Base-by-base conservation (phyloP, 805 yeast genomes). In the Cyberlindnera xishuangbannaensis region DNA sequence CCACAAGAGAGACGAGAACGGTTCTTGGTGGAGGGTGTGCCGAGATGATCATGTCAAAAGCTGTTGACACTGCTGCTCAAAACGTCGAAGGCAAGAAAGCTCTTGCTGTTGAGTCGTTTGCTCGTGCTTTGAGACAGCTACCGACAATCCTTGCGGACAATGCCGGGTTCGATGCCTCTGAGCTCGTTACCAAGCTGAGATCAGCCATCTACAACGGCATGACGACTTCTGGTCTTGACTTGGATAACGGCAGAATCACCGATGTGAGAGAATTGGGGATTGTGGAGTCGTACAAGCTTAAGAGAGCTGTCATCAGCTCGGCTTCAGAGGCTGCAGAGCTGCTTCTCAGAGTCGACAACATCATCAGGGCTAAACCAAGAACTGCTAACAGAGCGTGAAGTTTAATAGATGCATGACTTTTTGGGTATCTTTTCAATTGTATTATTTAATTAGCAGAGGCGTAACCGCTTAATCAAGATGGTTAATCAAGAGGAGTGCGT, bases 281-380 rank as follows among this genome's bases (percentile, higher is more conserved):
- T 47, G 87, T 92, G 33, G 99, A 92, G 64, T 79, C 94, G 44
- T 92, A 72, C 63, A 90, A 88, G 62, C 72, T 92, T 59, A 92
- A 92, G 65, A 71, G 76, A 44, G 95, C 97, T 2, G 98, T 94
- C 12, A 97, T 92, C 13, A 75, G 87, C 11, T 80, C 94, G 29
- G 97, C 98, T 5, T 71, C 95, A n/a, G 99, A 92, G 65, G 98
- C 98, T 20, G 94, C 97, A 5, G 97, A 92, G 65, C 88, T 92
- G 30, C 71, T 92, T 46, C 65, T 92, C 52, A 78, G 99, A 57
- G 99, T 92, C 27, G 99, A 92, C 58, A 90, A 92, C 61, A 92
- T 92, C 46, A 85, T 92, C 44, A 78, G 95, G 48, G 97, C 98
- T 21, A 88, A 84, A 59, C 98, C 99, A 44, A 74, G 98, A 64